Evolutionary conservation across 2,329 filamentous ascomycete species (phyloP).

Genomic region (Achaetomium macrosporum): DNA sequence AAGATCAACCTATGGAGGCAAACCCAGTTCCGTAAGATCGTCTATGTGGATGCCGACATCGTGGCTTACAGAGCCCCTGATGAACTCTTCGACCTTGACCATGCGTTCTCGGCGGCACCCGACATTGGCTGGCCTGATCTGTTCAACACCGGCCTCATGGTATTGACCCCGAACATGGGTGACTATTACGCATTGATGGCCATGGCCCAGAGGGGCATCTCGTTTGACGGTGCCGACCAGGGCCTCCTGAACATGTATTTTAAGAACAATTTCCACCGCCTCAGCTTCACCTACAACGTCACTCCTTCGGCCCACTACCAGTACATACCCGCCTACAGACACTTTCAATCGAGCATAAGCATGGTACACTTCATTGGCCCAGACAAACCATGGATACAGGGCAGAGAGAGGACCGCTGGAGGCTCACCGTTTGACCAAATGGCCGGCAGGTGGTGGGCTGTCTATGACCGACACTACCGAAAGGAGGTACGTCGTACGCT

Average conservation of each 20-base stretch:
- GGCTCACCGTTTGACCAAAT: constrained; percentile 73
- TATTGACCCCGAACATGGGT: constrained; percentile 74
- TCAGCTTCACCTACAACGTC: constrained; percentile 96
- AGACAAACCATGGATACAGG: constrained; percentile 80
- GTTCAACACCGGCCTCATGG: constrained; percentile 98
- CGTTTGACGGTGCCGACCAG: constrained; percentile 96
- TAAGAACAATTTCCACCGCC: constrained; percentile 70
- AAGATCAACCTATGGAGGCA: constrained; percentile 95
- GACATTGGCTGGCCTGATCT: constrained; percentile 98
- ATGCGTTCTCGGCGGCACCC: constrained; percentile 66
- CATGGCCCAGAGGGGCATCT: constrained; percentile 79
- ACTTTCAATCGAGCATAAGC: constrained; percentile 85
- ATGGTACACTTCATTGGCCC: constrained; percentile 92
- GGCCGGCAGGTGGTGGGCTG: constrained; percentile 84
- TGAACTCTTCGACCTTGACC: constrained; percentile 70
- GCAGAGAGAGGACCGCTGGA: constrained; percentile 49
- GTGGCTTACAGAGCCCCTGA: constrained; percentile 88
- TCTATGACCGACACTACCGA: constrained; percentile 82
- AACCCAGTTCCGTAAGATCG: constrained; percentile 82
- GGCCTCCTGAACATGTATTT: constrained; percentile 95
- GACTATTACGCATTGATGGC: constrained; percentile 82
- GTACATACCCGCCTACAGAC: constrained; percentile 88
- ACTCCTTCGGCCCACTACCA: constrained; percentile 96
- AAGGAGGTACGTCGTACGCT: constrained; percentile 37
- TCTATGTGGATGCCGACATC: constrained; percentile 92